Evolutionary conservation across 352 stramenopile genomes (phyloP), one percentile per base, ranked within the genome.

Genomic region (Phytophthora foliorum): DNA sequence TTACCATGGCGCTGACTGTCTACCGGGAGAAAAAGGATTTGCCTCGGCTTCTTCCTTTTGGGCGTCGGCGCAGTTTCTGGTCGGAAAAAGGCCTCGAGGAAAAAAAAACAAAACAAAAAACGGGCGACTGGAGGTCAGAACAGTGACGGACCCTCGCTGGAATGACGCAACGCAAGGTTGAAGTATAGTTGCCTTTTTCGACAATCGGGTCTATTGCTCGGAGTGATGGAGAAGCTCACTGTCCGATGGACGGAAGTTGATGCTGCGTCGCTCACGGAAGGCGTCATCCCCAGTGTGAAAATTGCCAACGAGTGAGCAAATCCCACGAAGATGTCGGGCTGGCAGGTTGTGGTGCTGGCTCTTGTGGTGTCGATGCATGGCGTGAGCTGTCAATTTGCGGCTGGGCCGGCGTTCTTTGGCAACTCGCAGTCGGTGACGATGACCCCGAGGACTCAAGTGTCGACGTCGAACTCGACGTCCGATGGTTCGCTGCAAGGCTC

Each of bases 11-110:
- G 36, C 7, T 21, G 60, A 13, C 25, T 16, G 49, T 68, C 65
- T 73, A 25, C 42, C 24, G 53, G 59, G 59, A 66, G 59, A 44
- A 13, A 11, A 65, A 65, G 53, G 66, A 69, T 74, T 74, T 74
- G 66, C 59, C 38, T 60, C 1, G 36, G 34, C 31, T 69, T 63
- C 61, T 55, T 32, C 39, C 38, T 22, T 24, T 7, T 24, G 16
- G n/a, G 17, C 38, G 34, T 41, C 16, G 29, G 29, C 13, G 29
- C 16, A n/a, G 34, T n/a, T 16, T 41, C 34, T 38, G 32, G 32
- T 38, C 32, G 10, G 32, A 38, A 38, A 38, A 41, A 41, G 29
- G 29, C 29, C 29, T 34, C 29, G 29, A 34, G 29, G 29, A 34
- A 34, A 34, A 34, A 34, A 6, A 29, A 5, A 2, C 25, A 5